These are phyloP conservation scores for Eucalyptus marginata DNA, from an alignment of 345 rosid genomes.

Conservation along the genomic window DNA sequence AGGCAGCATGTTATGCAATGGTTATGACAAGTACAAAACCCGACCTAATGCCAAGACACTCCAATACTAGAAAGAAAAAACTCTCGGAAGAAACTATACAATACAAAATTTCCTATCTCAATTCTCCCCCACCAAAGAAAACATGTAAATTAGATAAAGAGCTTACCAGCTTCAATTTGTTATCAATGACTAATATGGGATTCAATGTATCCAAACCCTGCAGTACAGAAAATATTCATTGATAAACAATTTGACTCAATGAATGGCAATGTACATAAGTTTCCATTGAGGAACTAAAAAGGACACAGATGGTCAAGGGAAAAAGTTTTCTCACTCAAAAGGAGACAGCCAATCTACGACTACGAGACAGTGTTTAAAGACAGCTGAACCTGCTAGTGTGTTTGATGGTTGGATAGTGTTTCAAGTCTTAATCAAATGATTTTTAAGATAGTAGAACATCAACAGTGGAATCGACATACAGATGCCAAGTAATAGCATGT, in stretches of 20 bases:
- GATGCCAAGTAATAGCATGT: neutral
- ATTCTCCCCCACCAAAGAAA: neutral
- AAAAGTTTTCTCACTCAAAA: neutral
- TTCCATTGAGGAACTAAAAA: neutral
- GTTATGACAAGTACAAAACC: neutral
- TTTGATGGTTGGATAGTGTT: neutral
- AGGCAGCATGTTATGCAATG: neutral
- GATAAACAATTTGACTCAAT: neutral
- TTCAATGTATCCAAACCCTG: conserved; percentile 51
- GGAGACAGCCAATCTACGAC: neutral
- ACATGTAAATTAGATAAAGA: neutral
- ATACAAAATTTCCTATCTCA: neutral
- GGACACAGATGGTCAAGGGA: neutral
- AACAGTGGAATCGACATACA: neutral
- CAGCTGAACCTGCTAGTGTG: neutral
- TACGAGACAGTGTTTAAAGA: neutral
- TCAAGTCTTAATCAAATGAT: neutral
- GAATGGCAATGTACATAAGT: neutral
- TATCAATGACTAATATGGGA: conserved; percentile 38
- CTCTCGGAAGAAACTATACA: neutral
- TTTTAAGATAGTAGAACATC: neutral
- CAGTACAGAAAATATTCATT: neutral
- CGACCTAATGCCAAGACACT: neutral
- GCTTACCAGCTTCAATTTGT: conserved; percentile 49
- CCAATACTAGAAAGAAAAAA: neutral